Base-by-base conservation (phyloP, 2,329 filamentous ascomycete species). In the Phyllosticta citriasiana region DNA sequence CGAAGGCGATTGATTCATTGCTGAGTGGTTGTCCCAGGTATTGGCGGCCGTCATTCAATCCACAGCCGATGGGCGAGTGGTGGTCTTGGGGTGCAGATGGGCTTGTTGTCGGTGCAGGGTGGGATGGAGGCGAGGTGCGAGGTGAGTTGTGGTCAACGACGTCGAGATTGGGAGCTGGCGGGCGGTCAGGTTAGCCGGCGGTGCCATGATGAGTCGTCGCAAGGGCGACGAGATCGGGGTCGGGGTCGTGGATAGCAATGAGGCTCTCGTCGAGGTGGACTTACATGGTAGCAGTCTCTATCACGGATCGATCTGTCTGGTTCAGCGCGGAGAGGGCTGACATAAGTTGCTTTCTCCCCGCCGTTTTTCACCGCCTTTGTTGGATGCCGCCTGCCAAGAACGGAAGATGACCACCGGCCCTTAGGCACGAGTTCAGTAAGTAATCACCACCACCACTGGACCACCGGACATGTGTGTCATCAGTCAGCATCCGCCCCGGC, bases 31-130 rank as follows among this genome's bases (percentile, higher is more conserved):
- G 58, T 53, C 52, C 55, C 54, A 61, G 59, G 6, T 50, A 50
- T 51, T 56, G 53, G 59, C 59, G 59, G 59, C 55, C 59, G 59
- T 61, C 59, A 61, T 61, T 61, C 59, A 61, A 56, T 51, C 59
- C 27, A 30, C 54, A 30, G 54, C 59, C 47, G 59, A 56, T 22
- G 35, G 25, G 24, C 14, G 53, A 26, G 22, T 53, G 35, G 25
- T 33, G 53, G 33, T 10, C 12, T 9, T 8, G 52, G 33, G 50
- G 22, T 51, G 57, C 35, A 19, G 22, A 27, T 9, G 57, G 10
- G 33, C 22, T 24, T 25, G 53, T 4, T 16, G 57, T 12, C 30
- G 40, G 24, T 8, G 50, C 33, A 53, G 57, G 27, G 57, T 16
- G 24, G 53, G 22, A 47, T 27, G 24, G 4, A 30, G 26, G 57